Base-by-base conservation (phyloP, 495 filamentous ascomycete species). In the Penicillium bovifimosum region DNA sequence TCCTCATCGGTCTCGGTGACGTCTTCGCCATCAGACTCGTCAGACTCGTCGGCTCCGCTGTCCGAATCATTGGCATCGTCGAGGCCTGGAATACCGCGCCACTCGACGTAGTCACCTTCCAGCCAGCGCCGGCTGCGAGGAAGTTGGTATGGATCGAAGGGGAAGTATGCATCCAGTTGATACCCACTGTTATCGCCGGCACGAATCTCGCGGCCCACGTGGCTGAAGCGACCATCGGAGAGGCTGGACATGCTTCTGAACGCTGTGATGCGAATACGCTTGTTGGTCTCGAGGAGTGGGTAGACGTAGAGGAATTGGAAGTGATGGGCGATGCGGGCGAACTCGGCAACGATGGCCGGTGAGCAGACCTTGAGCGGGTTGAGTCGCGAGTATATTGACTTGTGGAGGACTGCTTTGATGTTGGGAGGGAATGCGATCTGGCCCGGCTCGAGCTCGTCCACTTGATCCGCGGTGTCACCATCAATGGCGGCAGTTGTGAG, bases 331-430 rank as follows among this genome's bases (percentile, higher is more conserved):
- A 96, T 82, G 43, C 86, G 84, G 13, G 93, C 95, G 62, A 97
- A 99, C 54, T 96, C 84, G 14, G 84, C 77, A 35, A 96, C 92
- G 54, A 99, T 96, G 14, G 79, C 76, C 5, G 91, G 88, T n/a
- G 91, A 88, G 78, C 95, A 97, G 47, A 96, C 87, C 66, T 96
- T 96, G 9, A 97, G 81, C 0, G 93, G 93, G 66, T 99, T 99
- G 45, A 99, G 81, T 53, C 83, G 86, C 20, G 85, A 91, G 67
- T 86, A 83, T 61, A 97, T 87, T 54, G 86, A 86, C 9, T 76
- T 78, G 53, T 80, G 74, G 38, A 99, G 73, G 13, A 81, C 73
- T 28, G 90, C 82, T 64, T 85, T 86, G 59, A 96, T 73, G 16
- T 81, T 81, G 0, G 80, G 73, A 29, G 82, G 82, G 86, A 92